Conservation (phyloP, 352 stramenopile species). For the Phytophthora chlamydospora region DNA sequence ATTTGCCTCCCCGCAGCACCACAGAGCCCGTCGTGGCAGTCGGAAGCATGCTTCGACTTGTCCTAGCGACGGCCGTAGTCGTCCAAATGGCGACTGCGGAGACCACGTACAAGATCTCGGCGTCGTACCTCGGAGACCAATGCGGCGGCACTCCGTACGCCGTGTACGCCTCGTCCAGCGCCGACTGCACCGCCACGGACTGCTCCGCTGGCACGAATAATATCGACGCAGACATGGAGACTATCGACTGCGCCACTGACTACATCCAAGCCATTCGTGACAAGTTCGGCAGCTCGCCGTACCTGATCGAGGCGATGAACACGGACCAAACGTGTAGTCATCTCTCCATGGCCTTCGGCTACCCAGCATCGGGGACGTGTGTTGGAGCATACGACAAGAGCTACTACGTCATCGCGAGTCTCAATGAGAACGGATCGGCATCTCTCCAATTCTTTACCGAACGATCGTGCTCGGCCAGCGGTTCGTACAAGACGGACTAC, state of each 20-base stretch:
- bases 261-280: constrained; percentile 26
- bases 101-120: constrained; percentile 24
- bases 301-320: constrained; percentile 27
- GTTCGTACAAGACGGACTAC: constrained; percentile 18
- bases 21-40: background rate
- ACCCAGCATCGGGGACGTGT: constrained; percentile 27
- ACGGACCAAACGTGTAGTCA: constrained; percentile 17
- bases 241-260: constrained; percentile 27
- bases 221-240: constrained; percentile 30
- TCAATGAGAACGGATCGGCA: constrained; percentile 30
- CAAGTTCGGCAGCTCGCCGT: constrained; percentile 29
- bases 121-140: constrained; percentile 30
- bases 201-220: constrained; percentile 13
- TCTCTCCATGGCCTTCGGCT: constrained; percentile 29
- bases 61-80: background rate
- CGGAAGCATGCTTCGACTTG: constrained; percentile 10
- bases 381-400: constrained; percentile 30
- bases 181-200: constrained; percentile 5
- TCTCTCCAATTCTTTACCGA: constrained; percentile 22
- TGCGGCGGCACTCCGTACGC: constrained; percentile 24
- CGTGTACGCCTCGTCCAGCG: constrained; percentile 11
- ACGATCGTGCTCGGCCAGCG: constrained; percentile 8
- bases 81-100: background rate
- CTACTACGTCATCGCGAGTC: constrained; percentile 32
- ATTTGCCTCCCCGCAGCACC: constrained; percentile 3